phyloP scores from a whole-genome alignment of 2,329 filamentous ascomycete genomes.

The Verticillium klebahnii region DNA sequence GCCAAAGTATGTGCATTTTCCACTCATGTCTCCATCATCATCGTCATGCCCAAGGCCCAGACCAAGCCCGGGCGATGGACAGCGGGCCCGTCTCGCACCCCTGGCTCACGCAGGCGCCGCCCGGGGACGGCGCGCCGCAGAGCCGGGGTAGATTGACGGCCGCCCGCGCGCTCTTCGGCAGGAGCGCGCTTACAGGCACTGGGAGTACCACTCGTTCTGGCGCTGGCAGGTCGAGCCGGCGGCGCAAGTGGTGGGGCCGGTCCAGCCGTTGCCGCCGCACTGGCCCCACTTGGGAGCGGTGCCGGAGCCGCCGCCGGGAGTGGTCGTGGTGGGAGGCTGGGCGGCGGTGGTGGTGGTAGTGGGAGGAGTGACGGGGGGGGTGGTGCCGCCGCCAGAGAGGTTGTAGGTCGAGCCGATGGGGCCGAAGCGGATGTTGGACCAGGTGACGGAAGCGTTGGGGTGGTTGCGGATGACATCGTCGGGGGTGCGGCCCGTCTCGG shows the following conservation, averaged over 20 bases:
- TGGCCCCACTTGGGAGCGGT: constrained; percentile 26
- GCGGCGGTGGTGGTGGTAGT: constrained; percentile 5
- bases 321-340: constrained; percentile 6
- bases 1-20: not conserved
- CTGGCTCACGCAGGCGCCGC: not conserved
- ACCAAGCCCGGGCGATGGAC: not conserved
- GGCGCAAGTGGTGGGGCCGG: constrained; percentile 29
- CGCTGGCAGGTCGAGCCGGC: constrained; percentile 29
- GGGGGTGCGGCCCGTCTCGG: constrained; percentile 38
- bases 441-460: constrained; percentile 35
- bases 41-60: not conserved
- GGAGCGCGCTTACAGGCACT: constrained; percentile 28
- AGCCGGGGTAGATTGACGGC: not conserved
- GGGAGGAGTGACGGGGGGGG: not conserved
- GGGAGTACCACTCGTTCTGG: constrained; percentile 34
- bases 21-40: not conserved
- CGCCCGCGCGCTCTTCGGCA: not conserved
- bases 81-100: not conserved
- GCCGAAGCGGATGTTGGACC: constrained; percentile 46
- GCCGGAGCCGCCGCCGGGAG: constrained; percentile 7
- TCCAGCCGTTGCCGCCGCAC: constrained; percentile 31
- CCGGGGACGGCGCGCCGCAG: not conserved
- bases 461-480: constrained; percentile 32
- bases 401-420: constrained; percentile 36
- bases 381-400: not conserved